Evolutionary conservation across 257 asterid genomes (phyloP).

Genomic region (Nicotiana undulata): DNA sequence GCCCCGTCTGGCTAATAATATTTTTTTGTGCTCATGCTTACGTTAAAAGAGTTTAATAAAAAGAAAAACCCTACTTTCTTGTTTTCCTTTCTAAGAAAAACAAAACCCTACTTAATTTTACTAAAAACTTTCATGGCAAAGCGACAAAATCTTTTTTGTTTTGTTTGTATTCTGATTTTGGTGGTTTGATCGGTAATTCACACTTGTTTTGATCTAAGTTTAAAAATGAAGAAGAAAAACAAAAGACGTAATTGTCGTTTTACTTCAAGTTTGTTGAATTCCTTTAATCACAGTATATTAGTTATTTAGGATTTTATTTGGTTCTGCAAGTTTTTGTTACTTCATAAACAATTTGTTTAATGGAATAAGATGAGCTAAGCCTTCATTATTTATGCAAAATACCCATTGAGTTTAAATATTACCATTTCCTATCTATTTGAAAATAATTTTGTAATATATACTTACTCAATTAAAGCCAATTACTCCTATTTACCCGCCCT

Average conservation of each 20-base stretch:
- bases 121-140: neutral
- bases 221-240: neutral
- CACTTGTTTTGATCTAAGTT: neutral
- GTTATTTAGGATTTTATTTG: no score
- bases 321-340: no score
- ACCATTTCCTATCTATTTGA: no score
- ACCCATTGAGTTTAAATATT: no score
- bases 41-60: neutral
- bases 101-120: neutral
- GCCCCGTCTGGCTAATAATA: neutral
- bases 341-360: no score
- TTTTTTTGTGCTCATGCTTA: neutral
- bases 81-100: neutral
- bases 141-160: neutral
- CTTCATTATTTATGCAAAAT: no score
- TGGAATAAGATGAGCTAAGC: no score
- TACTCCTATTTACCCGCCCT: no score
- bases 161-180: neutral
- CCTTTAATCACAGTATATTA: no score
- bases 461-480: no score
- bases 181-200: neutral
- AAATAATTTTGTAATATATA: no score
- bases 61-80: neutral
- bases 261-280: neutral
- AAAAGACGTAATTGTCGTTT: neutral